Evolutionary conservation across 2,329 filamentous ascomycete genomes (phyloP).

Genomic region (Lasiodiplodia gonubiensis): DNA sequence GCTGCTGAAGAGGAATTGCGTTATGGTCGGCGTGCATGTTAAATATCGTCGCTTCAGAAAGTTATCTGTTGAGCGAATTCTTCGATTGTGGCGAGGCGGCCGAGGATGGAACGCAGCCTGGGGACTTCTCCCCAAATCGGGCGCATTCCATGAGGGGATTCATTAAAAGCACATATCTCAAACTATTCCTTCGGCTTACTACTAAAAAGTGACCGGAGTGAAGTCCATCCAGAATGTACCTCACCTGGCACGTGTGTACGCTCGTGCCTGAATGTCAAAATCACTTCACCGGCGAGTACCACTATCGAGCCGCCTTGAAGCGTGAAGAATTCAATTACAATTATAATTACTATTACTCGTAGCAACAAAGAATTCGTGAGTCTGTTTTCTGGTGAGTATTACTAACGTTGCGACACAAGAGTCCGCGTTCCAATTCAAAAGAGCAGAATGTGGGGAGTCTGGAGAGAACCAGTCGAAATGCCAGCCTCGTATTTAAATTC

Average conservation of each 20-base stretch:
- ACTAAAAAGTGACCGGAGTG: too few species aligned
- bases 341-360: neutral
- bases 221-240: too few species aligned
- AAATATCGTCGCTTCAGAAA: neutral
- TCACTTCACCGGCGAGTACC: neutral
- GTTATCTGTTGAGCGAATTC: neutral
- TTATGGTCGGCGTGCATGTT: neutral
- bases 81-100: neutral
- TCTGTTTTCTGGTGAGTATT: neutral
- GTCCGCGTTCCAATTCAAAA: neutral
- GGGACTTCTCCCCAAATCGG: neutral
- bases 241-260: too few species aligned
- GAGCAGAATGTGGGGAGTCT: neutral
- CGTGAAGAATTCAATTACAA: neutral
- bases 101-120: neutral
- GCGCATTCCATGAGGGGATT: neutral
- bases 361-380: neutral
- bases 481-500: neutral
- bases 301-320: neutral
- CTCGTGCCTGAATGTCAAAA: neutral
- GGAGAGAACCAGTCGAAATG: neutral
- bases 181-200: neutral
- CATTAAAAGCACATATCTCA: neutral
- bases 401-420: neutral
- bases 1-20: neutral